Percentiles rank a stretch among this genome's conserved stretches.
phyloP scores from a whole-genome alignment of 2,329 filamentous ascomycete genomes.

The Trichoderma gracile region DNA sequence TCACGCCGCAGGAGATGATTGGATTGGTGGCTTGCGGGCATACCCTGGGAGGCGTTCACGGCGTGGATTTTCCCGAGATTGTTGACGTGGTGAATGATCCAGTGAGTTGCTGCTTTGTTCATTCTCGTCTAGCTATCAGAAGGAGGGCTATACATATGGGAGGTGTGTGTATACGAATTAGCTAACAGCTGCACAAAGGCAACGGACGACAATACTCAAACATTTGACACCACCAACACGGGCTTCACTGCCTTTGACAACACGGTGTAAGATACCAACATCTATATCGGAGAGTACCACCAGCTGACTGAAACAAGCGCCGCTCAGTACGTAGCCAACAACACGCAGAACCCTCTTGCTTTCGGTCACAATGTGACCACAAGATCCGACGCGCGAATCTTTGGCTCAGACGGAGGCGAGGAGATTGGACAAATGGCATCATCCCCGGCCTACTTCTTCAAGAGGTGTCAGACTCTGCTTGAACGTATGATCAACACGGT shows the following conservation, averaged over 20 bases:
- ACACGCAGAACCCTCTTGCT: slow-evolving; percentile 31
- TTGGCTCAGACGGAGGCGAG: slow-evolving; percentile 29
- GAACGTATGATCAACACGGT: slow-evolving; percentile 29
- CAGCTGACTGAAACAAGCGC: slow-evolving; percentile 24
- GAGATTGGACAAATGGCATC: slow-evolving; percentile 17
- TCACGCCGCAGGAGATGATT: slow-evolving; percentile 33
- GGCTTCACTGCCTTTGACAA: slow-evolving; percentile 29
- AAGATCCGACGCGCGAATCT: slow-evolving; percentile 30
- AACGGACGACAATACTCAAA: slow-evolving; percentile 27
- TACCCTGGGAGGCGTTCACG: slow-evolving; percentile 34
- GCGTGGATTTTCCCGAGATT: slow-evolving; percentile 33
- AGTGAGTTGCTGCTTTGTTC: background rate
- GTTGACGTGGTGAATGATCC: slow-evolving; percentile 25
- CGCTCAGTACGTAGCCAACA: slow-evolving; percentile 30
- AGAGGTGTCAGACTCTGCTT: slow-evolving; percentile 22
- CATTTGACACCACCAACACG: slow-evolving; percentile 24
- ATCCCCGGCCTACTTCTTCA: slow-evolving; percentile 24
- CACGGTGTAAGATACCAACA: slow-evolving; percentile 21
- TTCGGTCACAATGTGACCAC: slow-evolving; percentile 31
- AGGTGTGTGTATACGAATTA: background rate
- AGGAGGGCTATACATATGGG: no score
- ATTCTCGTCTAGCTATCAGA: background rate
- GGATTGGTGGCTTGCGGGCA: slow-evolving; percentile 34
- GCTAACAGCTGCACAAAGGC: background rate
- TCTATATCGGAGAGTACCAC: background rate